Base-by-base conservation (phyloP, 495 filamentous ascomycete species). In the Penicillium steckii region DNA sequence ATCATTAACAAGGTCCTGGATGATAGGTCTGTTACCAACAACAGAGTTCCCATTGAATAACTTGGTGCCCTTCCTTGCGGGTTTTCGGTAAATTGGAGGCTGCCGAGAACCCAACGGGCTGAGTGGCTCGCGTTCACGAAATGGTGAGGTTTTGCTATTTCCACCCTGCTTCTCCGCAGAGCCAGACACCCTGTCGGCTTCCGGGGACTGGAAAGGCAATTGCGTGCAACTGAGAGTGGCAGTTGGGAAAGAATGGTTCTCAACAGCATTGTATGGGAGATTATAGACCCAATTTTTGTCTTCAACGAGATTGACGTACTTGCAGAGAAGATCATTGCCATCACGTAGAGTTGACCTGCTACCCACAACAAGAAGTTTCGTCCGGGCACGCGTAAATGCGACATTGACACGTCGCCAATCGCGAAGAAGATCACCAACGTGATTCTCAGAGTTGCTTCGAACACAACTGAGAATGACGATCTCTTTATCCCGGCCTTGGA, bases 361-460 rank as follows among this genome's bases (percentile, higher is more conserved):
- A 1, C 94, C 94, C 3, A 98, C 63, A 6, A 98, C 85, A 18
- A 98, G 72, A 10, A 98, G 71, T 73, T 98, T 98, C 1, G 85
- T 90, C 59, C 89, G 87, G 24, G 94, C 94, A 24, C 94, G 74
- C 9, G 94, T 98, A 53, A 98, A 87, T 1, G 94, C 93, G 15
- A 98, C 94, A 60, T 98, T 98, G 59, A 97, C 90, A 8, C 94
- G 72, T 45, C 94, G 75, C 90, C 90, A 95, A 68, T 98, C 94
- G 49, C 87, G 87, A 12, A 98, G 73, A 51, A 98, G 68, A 45
- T 97, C 94, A 24, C 94, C 94, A 8, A 98, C 86, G 32, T 78
- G 80, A 32, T 85, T 84, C 1, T 80, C 78, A 27, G 90, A 81
- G 59, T 98, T 98, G 60, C 84, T 91, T 9, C 94, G 82, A 7